A percentile compares a stretch with the other conserved stretches of the same genome.
Evolutionary conservation across 805 yeast genomes (phyloP).

Genomic region (Candida ficus): DNA sequence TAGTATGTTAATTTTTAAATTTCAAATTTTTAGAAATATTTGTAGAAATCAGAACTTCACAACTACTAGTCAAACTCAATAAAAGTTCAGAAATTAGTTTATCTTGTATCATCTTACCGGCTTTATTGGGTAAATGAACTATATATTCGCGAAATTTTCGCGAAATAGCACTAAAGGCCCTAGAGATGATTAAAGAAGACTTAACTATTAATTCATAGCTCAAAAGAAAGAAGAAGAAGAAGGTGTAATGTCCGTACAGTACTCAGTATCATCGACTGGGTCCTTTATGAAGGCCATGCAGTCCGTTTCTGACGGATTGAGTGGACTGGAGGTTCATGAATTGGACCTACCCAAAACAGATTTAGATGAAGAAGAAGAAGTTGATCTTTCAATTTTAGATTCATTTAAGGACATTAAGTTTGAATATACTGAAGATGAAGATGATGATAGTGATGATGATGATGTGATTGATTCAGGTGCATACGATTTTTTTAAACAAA

Average conservation of each 20-base stretch:
- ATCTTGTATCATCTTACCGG: too few species aligned
- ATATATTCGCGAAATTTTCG: too few species aligned
- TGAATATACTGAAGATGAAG: slow-evolving; percentile 16
- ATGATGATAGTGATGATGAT: slow-evolving; percentile 7
- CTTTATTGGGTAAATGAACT: too few species aligned
- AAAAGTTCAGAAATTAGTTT: too few species aligned
- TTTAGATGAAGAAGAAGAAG: slow-evolving; percentile 27
- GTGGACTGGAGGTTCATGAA: slow-evolving; percentile 22
- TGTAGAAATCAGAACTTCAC: too few species aligned
- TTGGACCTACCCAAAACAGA: slow-evolving; percentile 35
- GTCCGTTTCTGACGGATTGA: slow-evolving; percentile 51
- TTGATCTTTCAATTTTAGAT: slow-evolving; percentile 33
- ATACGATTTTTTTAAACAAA: slow-evolving; percentile 19
- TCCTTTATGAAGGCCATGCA: slow-evolving; percentile 79
- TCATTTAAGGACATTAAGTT: slow-evolving; percentile 28
- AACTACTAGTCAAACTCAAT: too few species aligned
- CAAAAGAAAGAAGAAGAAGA: too few species aligned
- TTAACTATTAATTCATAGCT: too few species aligned
- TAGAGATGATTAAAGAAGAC: too few species aligned
- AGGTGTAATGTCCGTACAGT: slow-evolving; percentile 28
- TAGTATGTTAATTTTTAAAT: too few species aligned
- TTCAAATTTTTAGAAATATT: too few species aligned
- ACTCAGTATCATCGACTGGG: slow-evolving; percentile 58
- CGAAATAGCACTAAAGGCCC: too few species aligned
- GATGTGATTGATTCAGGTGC: slow-evolving; percentile 8